Evolutionary conservation across 257 asterid genomes (phyloP).

Genomic region (Solanum chaucha): DNA sequence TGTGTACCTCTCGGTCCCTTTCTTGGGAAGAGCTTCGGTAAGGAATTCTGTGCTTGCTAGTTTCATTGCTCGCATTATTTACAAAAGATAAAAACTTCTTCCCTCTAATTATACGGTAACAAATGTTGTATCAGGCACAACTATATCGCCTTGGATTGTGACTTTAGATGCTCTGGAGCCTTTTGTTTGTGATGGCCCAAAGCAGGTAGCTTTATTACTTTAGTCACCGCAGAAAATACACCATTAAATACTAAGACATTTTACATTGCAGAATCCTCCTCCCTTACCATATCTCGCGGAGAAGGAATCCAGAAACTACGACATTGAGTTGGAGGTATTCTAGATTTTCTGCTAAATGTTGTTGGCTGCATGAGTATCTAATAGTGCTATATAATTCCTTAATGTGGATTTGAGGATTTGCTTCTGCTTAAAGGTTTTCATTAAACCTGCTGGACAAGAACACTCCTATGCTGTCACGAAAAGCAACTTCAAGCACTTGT

Average conservation of each 20-base stretch:
- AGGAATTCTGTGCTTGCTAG: constrained; percentile 6
- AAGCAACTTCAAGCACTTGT: constrained; percentile 66
- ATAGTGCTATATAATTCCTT: not conserved
- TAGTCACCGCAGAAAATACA: not conserved
- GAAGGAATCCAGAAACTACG: constrained; percentile 67
- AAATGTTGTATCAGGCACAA: constrained; percentile 46
- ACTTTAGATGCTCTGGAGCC: constrained; percentile 86
- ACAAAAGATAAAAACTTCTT: not conserved
- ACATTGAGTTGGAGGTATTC: constrained; percentile 70
- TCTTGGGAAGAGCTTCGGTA: constrained; percentile 94
- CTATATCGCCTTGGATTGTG: constrained; percentile 94
- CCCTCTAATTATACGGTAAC: not conserved
- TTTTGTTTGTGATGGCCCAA: constrained; percentile 60
- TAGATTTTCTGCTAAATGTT: not conserved
- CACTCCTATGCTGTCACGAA: constrained; percentile 37
- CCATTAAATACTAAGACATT: not conserved
- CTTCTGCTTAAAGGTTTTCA: constrained; percentile 32
- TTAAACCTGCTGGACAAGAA: constrained; percentile 69
- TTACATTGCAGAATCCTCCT: constrained; percentile 57
- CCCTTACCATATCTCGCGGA: constrained; percentile 81
- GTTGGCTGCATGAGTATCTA: not conserved
- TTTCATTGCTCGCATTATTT: not conserved
- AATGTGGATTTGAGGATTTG: not conserved
- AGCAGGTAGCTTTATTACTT: constrained; percentile 37
- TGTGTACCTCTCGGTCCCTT: constrained; percentile 96